phyloP scores from a whole-genome alignment of 1,139 yeast genomes.

The Taphrina deformans region DNA sequence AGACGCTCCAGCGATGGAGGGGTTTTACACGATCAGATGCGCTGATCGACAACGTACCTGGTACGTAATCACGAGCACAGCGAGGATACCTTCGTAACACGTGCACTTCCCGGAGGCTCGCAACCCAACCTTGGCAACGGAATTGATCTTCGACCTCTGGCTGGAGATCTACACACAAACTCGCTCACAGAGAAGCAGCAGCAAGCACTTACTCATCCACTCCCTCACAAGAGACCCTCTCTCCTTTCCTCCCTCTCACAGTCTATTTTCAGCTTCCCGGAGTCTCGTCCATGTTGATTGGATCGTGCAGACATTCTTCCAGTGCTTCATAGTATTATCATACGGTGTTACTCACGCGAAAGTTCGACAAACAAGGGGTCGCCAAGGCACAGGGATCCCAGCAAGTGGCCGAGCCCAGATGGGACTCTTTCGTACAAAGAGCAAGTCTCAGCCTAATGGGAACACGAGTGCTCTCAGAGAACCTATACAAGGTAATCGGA shows the following conservation, averaged over 20 bases:
- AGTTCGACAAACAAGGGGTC: background rate
- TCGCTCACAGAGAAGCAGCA: background rate
- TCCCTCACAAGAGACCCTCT: too few species aligned
- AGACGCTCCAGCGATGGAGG: too few species aligned
- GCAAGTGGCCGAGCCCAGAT: background rate
- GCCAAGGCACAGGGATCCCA: background rate
- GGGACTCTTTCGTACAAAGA: conserved; percentile 5
- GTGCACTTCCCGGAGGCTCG: too few species aligned
- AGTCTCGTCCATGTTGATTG: background rate
- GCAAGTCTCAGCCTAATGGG: background rate
- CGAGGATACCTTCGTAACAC: too few species aligned
- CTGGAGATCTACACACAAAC: background rate
- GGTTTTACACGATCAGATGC: background rate
- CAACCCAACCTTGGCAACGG: too few species aligned
- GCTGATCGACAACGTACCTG: background rate
- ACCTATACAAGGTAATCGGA: conserved; percentile 13
- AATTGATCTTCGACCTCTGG: background rate
- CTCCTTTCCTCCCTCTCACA: too few species aligned
- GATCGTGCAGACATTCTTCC: background rate
- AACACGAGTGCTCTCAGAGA: background rate
- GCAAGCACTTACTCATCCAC: background rate
- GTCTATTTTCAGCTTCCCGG: too few species aligned
- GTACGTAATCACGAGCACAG: background rate
- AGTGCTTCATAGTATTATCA: background rate
- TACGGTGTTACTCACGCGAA: background rate